A percentile compares a stretch with the other conserved stretches of the same genome.
These are phyloP conservation scores for Vigna unguiculata DNA, from an alignment of 306 rosid species.

Conservation along the genomic window DNA sequence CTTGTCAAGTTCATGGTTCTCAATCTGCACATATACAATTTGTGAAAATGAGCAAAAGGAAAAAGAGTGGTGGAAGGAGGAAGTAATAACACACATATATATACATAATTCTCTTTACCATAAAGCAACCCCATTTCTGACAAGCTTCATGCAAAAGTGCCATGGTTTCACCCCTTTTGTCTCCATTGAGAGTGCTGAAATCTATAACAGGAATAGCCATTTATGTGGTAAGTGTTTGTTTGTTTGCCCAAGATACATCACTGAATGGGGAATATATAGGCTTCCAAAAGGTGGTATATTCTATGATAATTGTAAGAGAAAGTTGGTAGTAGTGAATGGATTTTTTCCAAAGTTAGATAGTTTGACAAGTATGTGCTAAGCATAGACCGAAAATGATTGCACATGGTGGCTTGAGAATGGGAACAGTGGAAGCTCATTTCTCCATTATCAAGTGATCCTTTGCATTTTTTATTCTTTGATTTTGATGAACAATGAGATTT, in stretches of 20 bases:
- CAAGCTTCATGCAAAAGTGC: slow-evolving; percentile 77
- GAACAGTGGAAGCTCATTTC: slow-evolving; percentile 40
- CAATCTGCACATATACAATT: slow-evolving; percentile 58
- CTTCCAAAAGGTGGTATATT: slow-evolving; percentile 7
- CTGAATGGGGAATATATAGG: slow-evolving; percentile 60
- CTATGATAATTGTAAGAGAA: too few relatives aligned
- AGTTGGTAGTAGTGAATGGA: too few relatives aligned
- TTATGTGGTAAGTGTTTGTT: slow-evolving; percentile 26
- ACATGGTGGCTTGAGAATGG: slow-evolving; percentile 30
- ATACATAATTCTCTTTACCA: slow-evolving; percentile 49
- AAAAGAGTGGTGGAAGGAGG: background rate
- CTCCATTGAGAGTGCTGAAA: slow-evolving; percentile 69
- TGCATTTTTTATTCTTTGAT: slow-evolving; percentile 12
- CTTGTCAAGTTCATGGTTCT: slow-evolving; percentile 75
- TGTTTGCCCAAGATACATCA: slow-evolving; percentile 48
- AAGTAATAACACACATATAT: background rate
- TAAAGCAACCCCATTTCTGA: slow-evolving; percentile 78
- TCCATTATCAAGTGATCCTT: slow-evolving; percentile 40
- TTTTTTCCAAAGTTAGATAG: background rate
- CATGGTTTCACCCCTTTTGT: slow-evolving; percentile 64
- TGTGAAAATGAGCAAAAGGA: background rate
- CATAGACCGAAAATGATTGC: slow-evolving; percentile 34
- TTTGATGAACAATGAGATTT: slow-evolving; percentile 37
- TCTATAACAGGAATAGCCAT: slow-evolving; percentile 79
- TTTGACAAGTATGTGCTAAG: slow-evolving; percentile 14